A percentile compares a stretch with the other conserved stretches of the same genome.
Conservation (phyloP, 371 early-diverging fungal species). For the Lichtheimia corymbifera region DNA sequence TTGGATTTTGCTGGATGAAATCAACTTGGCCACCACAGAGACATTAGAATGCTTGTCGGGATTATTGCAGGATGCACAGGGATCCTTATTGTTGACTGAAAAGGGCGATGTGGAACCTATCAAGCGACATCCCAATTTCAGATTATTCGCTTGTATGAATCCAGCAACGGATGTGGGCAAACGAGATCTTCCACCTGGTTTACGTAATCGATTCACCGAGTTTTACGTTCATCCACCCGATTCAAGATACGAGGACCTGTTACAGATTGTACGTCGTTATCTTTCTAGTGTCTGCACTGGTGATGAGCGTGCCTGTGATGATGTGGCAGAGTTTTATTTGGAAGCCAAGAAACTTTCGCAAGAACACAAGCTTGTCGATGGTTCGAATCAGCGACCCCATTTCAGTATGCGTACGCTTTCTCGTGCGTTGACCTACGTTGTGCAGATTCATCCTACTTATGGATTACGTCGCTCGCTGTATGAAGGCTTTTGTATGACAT, state of each 20-base stretch:
- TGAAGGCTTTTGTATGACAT: constrained; percentile 95
- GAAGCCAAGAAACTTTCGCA: constrained; percentile 73
- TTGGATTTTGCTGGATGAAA: constrained; percentile 99
- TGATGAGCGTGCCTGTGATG: constrained; percentile 65
- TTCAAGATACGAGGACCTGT: constrained; percentile 76
- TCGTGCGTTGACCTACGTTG: constrained; percentile 85
- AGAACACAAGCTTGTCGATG: constrained; percentile 82
- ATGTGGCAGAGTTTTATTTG: constrained; percentile 88
- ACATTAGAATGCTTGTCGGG: constrained; percentile 92
- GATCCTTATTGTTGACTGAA: constrained; percentile 85
- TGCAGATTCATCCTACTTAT: constrained; percentile 71
- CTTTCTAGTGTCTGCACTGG: constrained; percentile 61
- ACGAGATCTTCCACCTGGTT: constrained; percentile 90
- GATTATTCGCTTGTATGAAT: constrained; percentile 99
- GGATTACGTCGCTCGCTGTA: constrained; percentile 82
- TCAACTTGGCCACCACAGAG: constrained; percentile 96
- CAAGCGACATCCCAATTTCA: constrained; percentile 92
- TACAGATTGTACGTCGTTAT: constrained; percentile 80
- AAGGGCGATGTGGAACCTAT: constrained; percentile 90
- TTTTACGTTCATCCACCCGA: constrained; percentile 95
- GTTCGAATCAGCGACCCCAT: constrained; percentile 89
- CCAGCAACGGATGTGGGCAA: constrained; percentile 99
- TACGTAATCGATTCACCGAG: constrained; percentile 93
- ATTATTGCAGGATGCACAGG: constrained; percentile 82
- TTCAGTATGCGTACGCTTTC: constrained; percentile 95